Evolutionary conservation across 2,329 filamentous ascomycete genomes (phyloP).

Genomic region (Aspergillus amoenus): DNA sequence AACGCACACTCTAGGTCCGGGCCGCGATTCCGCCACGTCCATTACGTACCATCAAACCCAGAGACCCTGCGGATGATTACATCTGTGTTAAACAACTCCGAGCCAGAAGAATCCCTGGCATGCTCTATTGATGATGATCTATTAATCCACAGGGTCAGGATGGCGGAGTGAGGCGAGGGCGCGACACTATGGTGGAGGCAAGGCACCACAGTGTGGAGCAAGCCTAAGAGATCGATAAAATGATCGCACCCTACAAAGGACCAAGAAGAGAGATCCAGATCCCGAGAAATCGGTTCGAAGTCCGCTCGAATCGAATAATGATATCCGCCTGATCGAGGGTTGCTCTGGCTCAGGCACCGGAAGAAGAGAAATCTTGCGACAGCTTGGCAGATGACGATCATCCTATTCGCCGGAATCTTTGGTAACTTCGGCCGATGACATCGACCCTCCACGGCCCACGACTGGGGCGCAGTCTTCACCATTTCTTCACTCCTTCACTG

Average conservation of each 20-base stretch:
- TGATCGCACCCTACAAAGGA: background rate
- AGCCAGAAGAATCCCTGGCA: too few species aligned
- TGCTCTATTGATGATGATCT: too few species aligned
- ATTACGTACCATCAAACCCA: background rate
- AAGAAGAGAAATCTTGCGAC: slow-evolving; percentile 11
- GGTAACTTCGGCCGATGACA: slow-evolving; percentile 33
- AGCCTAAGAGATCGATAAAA: background rate
- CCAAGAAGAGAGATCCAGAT: background rate
- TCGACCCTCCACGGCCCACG: slow-evolving; percentile 31
- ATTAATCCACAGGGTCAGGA: too few species aligned
- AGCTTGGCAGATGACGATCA: slow-evolving; percentile 53
- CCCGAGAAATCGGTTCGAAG: background rate
- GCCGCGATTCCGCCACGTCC: background rate
- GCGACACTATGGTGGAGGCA: background rate
- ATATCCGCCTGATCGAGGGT: background rate
- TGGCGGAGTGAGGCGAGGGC: too few species aligned
- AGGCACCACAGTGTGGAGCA: background rate
- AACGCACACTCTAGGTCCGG: background rate
- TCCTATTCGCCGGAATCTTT: slow-evolving; percentile 46
- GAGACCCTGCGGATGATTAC: background rate
- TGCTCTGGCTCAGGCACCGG: slow-evolving; percentile 16
- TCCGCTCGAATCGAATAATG: background rate
- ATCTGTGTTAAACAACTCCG: background rate
- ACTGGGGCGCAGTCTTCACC: slow-evolving; percentile 17
- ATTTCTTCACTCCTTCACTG: slow-evolving; percentile 21